Evolutionary conservation across 495 filamentous ascomycete genomes (phyloP).

Genomic region (Saxophila tyrrhenica): DNA sequence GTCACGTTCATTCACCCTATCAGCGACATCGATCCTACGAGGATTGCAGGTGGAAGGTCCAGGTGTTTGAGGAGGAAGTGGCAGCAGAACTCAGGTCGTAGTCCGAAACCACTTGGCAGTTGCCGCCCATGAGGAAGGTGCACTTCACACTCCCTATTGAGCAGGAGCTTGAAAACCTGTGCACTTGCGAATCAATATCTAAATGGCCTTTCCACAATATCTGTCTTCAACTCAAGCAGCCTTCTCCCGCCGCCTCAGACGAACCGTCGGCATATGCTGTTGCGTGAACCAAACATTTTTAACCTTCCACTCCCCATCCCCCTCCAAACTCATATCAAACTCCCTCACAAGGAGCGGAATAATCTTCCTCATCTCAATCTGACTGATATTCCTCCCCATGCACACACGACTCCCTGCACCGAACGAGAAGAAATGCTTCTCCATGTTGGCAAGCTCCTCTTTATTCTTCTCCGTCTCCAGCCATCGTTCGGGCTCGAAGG

Average conservation of each 20-base stretch:
- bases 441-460: conserved; percentile 10
- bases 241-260: neutral
- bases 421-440: conserved; percentile 1
- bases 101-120: too few relatives aligned
- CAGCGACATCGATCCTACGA: too few relatives aligned
- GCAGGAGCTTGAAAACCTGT: too few relatives aligned
- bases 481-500: conserved; percentile 15
- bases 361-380: conserved; percentile 16
- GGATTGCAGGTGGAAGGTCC: too few relatives aligned
- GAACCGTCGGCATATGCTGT: conserved; percentile 13
- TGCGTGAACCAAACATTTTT: conserved; percentile 39
- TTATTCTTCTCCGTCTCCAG: neutral
- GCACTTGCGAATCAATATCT: too few relatives aligned
- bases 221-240: too few relatives aligned
- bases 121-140: too few relatives aligned
- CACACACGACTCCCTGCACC: conserved; percentile 10
- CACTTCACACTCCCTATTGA: too few relatives aligned
- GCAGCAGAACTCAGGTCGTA: too few relatives aligned
- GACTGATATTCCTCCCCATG: conserved; percentile 12
- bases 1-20: too few relatives aligned
- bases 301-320: conserved; percentile 27
- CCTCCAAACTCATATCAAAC: conserved; percentile 29
- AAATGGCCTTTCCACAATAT: too few relatives aligned
- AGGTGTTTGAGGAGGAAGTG: too few relatives aligned
- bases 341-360: conserved; percentile 31